phyloP scores from a whole-genome alignment of 805 yeast genomes.

The Wickerhamomyces sydowiorum region DNA sequence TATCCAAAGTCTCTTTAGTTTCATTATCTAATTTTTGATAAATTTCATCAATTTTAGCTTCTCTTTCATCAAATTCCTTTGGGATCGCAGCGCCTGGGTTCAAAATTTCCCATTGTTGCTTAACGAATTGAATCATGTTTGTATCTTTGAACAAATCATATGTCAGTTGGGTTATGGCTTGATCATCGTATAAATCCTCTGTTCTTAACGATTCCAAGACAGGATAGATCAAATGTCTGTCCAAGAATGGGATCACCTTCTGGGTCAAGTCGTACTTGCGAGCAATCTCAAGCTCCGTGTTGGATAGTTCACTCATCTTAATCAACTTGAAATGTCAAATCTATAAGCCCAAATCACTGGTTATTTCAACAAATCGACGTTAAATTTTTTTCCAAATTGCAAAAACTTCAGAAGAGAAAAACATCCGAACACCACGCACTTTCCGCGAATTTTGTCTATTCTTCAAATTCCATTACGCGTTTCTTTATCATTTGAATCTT shows the following conservation, averaged over 20 bases:
- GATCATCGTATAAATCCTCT: conserved; percentile 38
- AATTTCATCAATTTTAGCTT: conserved; percentile 33
- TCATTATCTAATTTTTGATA: conserved; percentile 32
- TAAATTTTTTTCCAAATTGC: not conserved
- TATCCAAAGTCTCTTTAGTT: conserved; percentile 40
- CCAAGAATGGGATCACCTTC: conserved; percentile 51
- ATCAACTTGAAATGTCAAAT: not conserved
- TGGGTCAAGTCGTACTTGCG: conserved; percentile 48
- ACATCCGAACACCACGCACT: not conserved
- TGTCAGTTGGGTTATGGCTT: conserved; percentile 39
- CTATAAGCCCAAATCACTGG: not conserved
- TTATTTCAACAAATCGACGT: not conserved
- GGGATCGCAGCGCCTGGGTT: conserved; percentile 36
- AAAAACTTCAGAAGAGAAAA: not conserved
- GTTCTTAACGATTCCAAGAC: conserved; percentile 40
- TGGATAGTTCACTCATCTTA: conserved; percentile 18
- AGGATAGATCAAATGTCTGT: conserved; percentile 54
- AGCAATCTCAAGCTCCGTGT: conserved; percentile 35
- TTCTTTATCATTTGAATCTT: no score
- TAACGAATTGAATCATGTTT: conserved; percentile 46
- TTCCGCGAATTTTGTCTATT: not conserved
- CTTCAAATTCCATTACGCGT: no score
- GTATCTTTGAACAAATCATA: conserved; percentile 53
- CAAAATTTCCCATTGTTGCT: conserved; percentile 36
- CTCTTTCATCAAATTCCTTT: conserved; percentile 33